These are phyloP conservation scores for Xylariaceae sp. DNA, from an alignment of 2,329 filamentous ascomycete species.

Conservation along the genomic window DNA sequence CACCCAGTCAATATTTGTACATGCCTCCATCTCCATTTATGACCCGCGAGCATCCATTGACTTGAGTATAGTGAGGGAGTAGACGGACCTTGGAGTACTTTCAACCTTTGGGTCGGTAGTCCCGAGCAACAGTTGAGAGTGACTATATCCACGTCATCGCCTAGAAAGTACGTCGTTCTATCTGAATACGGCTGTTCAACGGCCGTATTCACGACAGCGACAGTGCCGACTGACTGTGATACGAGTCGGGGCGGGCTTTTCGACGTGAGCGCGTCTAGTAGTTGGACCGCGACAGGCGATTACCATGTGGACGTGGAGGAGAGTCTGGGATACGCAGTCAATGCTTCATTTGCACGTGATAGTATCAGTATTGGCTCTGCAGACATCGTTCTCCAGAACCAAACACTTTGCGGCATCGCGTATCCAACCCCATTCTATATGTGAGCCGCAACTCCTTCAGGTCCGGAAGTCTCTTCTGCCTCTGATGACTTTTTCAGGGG, in stretches of 20 bases:
- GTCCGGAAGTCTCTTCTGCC: too few relatives aligned
- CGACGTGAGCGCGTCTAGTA: slow-evolving; percentile 33
- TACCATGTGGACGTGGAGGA: slow-evolving; percentile 37
- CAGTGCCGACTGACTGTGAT: slow-evolving; percentile 33
- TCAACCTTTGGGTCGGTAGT: slow-evolving; percentile 34
- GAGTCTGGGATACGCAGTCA: slow-evolving; percentile 38
- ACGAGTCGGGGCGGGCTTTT: slow-evolving; percentile 34
- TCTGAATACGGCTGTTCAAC: slow-evolving; percentile 30
- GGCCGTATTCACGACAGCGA: slow-evolving; percentile 26
- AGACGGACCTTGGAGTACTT: slow-evolving; percentile 39
- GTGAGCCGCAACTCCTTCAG: too few relatives aligned
- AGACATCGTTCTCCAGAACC: too few relatives aligned
- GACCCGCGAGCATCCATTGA: slow-evolving; percentile 12
- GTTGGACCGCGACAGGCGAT: slow-evolving; percentile 30
- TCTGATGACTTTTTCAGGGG: too few relatives aligned
- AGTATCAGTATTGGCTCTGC: too few relatives aligned
- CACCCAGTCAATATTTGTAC: slow-evolving; percentile 37
- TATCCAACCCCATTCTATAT: too few relatives aligned
- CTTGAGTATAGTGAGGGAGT: slow-evolving; percentile 32
- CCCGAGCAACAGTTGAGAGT: slow-evolving; percentile 36
- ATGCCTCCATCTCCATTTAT: slow-evolving; percentile 4
- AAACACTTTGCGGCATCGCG: too few relatives aligned
- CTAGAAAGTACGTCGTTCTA: slow-evolving; percentile 32
- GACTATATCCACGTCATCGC: slow-evolving; percentile 37
- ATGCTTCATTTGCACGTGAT: slow-evolving; percentile 33